Conservation (phyloP, 495 filamentous ascomycete species). For the Annulohypoxylon bovei region DNA sequence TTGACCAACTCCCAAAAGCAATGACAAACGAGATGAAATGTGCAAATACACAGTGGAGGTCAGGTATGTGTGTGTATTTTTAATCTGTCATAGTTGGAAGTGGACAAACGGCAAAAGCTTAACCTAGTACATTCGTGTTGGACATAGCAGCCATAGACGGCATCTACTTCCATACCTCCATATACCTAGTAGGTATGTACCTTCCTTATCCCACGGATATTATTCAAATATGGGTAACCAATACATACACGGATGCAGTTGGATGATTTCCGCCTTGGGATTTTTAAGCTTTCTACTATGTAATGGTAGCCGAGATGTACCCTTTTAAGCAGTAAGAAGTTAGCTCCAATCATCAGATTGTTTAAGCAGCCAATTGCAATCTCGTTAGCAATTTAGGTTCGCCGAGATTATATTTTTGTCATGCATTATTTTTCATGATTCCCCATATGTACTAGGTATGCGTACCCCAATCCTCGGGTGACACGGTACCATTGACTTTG, state of each 20-base stretch:
- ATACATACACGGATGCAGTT: neutral
- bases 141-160: neutral
- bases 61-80: neutral
- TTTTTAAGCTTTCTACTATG: slow-evolving; percentile 20
- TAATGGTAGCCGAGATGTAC: slow-evolving; percentile 18
- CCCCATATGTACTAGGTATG: slow-evolving; percentile 13
- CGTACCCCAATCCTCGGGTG: slow-evolving; percentile 34
- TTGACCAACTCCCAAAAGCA: too few relatives aligned
- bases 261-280: slow-evolving; percentile 2
- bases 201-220: neutral
- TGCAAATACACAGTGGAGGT: neutral
- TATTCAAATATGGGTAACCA: neutral
- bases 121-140: neutral
- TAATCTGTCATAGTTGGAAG: neutral
- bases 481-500: slow-evolving; percentile 31
- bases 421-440: neutral
- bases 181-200: neutral
- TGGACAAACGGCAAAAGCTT: slow-evolving; percentile 1
- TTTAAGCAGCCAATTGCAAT: slow-evolving; percentile 7
- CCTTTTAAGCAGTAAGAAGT: neutral
- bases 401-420: slow-evolving; percentile 8
- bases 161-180: neutral
- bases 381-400: neutral
- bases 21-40: neutral
- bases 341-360: neutral